Percentiles rank a stretch among this genome's conserved stretches.
phyloP scores from a whole-genome alignment of 495 filamentous ascomycete species.

The Neurospora tetrasperma region DNA sequence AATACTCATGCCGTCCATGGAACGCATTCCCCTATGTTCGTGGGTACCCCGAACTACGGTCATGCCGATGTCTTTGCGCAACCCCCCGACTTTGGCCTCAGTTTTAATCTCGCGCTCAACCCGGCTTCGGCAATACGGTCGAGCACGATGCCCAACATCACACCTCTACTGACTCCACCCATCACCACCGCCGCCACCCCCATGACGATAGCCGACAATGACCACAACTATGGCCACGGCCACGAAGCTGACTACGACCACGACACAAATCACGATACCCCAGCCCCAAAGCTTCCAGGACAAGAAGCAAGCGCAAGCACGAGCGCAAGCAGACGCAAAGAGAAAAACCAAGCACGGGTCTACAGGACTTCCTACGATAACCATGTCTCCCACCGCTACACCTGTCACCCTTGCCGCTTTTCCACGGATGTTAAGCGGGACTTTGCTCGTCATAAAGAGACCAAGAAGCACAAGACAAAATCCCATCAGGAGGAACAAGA shows the following conservation, averaged over 20 bases:
- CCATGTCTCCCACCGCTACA: not conserved
- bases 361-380: not conserved
- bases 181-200: not conserved
- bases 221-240: not conserved
- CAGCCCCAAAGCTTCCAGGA: not conserved
- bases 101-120: no score
- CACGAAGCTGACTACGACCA: not conserved
- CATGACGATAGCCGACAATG: not conserved
- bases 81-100: not conserved
- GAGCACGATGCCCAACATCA: not conserved
- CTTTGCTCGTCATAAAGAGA: not conserved
- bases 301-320: not conserved
- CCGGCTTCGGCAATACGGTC: not conserved
- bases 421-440: not conserved
- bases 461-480: not conserved
- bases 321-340: not conserved
- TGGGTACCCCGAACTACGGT: not conserved
- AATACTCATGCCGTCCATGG: not conserved
- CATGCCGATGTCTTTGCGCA: not conserved
- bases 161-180: not conserved
- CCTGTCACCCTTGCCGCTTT: not conserved
- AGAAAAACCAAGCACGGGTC: not conserved
- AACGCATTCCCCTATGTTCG: rapidly evolving
- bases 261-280: not conserved
- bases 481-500: not conserved